Conservation (phyloP, 768 basidiomycete genomes). For the Rhizopogon rudus region DNA sequence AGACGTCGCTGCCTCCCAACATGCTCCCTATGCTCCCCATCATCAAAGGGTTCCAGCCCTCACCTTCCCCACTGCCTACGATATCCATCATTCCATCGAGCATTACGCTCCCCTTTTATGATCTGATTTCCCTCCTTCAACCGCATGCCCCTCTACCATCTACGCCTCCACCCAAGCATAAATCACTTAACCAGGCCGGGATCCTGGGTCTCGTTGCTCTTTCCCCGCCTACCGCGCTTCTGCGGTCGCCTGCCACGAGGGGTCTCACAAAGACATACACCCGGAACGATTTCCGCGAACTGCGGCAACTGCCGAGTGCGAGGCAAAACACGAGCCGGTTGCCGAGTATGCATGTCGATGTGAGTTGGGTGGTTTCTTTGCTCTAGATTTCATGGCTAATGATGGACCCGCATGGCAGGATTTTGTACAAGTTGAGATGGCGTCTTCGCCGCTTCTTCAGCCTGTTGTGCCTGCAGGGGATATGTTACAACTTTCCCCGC, state of each 20-base stretch:
- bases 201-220: constrained; percentile 60
- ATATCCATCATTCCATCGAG: constrained; percentile 31
- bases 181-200: constrained; percentile 41
- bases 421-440: constrained; percentile 9
- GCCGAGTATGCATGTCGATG: constrained; percentile 81
- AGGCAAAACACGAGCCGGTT: constrained; percentile 82
- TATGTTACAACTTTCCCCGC: constrained; percentile 24
- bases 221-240: constrained; percentile 64
- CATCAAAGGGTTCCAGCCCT: constrained; percentile 9
- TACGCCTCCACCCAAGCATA: constrained; percentile 44
- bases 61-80: constrained; percentile 17
- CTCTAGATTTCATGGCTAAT: constrained; percentile 9
- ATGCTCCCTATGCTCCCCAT: not conserved
- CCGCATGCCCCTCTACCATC: constrained; percentile 36
- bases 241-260: constrained; percentile 68
- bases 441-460: constrained; percentile 27
- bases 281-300: constrained; percentile 78
- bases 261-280: constrained; percentile 79
- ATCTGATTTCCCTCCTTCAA: constrained; percentile 45
- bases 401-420: not conserved
- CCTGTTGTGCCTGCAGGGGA: constrained; percentile 16
- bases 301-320: constrained; percentile 61
- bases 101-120: constrained; percentile 41
- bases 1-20: not conserved
- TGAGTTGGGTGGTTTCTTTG: constrained; percentile 29